A percentile compares a stretch with the other conserved stretches of the same genome.
phyloP scores from a whole-genome alignment of 768 basidiomycete species.

The Boletus eberwhitei region DNA sequence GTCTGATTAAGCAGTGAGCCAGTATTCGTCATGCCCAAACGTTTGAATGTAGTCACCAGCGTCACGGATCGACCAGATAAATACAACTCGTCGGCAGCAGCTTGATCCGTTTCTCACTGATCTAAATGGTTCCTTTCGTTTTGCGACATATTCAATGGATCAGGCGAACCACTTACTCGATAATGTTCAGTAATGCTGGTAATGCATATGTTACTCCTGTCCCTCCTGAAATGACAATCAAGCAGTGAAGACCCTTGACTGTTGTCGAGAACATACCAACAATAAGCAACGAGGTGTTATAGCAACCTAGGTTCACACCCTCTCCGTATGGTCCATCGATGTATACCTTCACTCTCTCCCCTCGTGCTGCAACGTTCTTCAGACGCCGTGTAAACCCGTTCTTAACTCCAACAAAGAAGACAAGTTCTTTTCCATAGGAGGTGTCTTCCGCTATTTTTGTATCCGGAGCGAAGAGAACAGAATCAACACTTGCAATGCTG shows the following conservation, averaged over 20 bases:
- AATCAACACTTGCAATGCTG: conserved; percentile 46
- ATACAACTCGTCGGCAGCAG: conserved; percentile 32
- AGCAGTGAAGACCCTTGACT: background rate
- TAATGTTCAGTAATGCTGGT: conserved; percentile 41
- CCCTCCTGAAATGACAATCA: conserved; percentile 34
- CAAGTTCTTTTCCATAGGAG: conserved; percentile 36
- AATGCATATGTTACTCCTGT: conserved; percentile 49
- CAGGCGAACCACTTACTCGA: conserved; percentile 33
- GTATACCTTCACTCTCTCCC: conserved; percentile 40
- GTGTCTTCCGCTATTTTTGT: background rate
- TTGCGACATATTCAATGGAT: background rate
- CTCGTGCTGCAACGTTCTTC: conserved; percentile 28
- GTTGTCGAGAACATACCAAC: conserved; percentile 35
- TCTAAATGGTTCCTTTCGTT: background rate
- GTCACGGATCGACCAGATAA: conserved; percentile 44
- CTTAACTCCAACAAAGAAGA: conserved; percentile 54
- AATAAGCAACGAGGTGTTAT: conserved; percentile 45
- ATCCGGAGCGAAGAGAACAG: conserved; percentile 10
- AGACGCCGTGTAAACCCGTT: conserved; percentile 55
- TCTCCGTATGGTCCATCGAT: conserved; percentile 58
- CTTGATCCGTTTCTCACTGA: conserved; percentile 19
- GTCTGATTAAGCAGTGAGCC: conserved; percentile 1
- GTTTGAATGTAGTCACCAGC: conserved; percentile 24
- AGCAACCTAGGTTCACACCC: conserved; percentile 36
- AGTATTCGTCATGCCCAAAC: background rate